Evolutionary conservation across 176 grass and related monocot genomes (phyloP), one percentile per base, ranked within the genome.

Genomic region (Avena insularis): DNA sequence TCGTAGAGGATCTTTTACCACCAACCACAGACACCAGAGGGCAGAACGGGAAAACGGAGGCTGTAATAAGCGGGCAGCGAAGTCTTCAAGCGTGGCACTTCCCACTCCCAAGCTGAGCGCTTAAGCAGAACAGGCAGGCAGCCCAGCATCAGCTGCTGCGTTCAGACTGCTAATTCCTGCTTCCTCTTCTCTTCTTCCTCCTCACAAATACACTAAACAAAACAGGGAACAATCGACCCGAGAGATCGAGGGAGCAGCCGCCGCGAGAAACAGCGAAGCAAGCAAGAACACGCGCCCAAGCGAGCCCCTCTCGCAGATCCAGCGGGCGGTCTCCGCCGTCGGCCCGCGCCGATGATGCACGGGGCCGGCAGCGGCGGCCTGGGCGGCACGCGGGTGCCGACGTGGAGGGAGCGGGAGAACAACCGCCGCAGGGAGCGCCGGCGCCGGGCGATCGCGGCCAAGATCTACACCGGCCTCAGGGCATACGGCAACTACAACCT

Each of bases 341-440:
- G 82, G 38, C 5, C 15, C 40, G 73, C 8, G 73, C 43, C 43
- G 71, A 88, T 88, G 86, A 88, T 74, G 83, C 83, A 43, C 83
- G 86, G 82, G 49, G 77, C 71, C 2, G 76, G 78, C 48, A 79
- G 64, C 83, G 27, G 15, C 31, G 79, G 73, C 29, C 78, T 93
- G 61, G 91, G 92, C n/a, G 94, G 97, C 67, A 92, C 87, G 63
- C 62, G 97, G 87, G 86, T 99, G 72, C 97, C 97, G 56, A 97
- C 97, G 87, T 99, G 97, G 97, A 79, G 92, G 85, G 97, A 99
- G 87, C 90, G 97, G 43, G 97, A 99, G 94, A 99, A 99, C 87
- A 99, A 99, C 86, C 87, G 91, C 25, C 79, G 97, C 61, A 82
- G 97, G 89, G 97, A 99, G 87, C 91, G 97, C 5, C 85, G 97